phyloP scores from a whole-genome alignment of 208 protist genomes.

The Leishmania mexicana region DNA sequence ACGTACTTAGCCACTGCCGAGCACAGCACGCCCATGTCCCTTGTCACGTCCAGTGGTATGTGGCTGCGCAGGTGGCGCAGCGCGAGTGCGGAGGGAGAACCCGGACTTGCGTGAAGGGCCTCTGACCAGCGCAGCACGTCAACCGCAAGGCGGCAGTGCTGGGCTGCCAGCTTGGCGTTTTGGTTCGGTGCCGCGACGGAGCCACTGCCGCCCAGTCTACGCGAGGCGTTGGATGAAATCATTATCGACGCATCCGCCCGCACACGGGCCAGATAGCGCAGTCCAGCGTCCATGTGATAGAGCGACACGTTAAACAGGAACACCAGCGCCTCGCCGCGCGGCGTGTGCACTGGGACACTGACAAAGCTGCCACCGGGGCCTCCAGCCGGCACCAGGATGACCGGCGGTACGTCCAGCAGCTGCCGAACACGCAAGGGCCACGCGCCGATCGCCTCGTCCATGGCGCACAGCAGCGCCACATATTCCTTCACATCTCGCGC shows the following conservation, averaged over 20 bases:
- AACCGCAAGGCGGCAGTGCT: slow-evolving; percentile 39
- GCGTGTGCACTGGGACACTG: slow-evolving; percentile 18
- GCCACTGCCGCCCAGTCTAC: slow-evolving; percentile 22
- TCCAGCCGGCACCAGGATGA: slow-evolving; percentile 11
- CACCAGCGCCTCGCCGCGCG: slow-evolving; percentile 51
- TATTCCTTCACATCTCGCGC: slow-evolving; percentile 41
- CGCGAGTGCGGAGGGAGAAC: slow-evolving; percentile 35
- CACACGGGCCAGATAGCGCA: slow-evolving; percentile 43
- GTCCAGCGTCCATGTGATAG: slow-evolving; percentile 40
- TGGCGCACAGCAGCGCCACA: slow-evolving; percentile 42
- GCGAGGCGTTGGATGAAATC: slow-evolving; percentile 1
- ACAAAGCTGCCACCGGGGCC: slow-evolving; percentile 16
- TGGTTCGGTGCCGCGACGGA: slow-evolving; percentile 31
- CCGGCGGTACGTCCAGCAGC: slow-evolving; percentile 29
- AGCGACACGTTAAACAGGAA: slow-evolving; percentile 69
- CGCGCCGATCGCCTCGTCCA: slow-evolving; percentile 39
- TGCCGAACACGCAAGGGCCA: slow-evolving; percentile 57
- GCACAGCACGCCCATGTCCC: slow-evolving; percentile 40
- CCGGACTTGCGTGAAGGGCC: slow-evolving; percentile 25
- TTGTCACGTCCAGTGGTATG: slow-evolving; percentile 39
- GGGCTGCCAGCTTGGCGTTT: slow-evolving; percentile 58
- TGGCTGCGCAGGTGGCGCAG: slow-evolving; percentile 36
- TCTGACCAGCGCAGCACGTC: slow-evolving; percentile 36
- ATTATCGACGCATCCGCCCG: slow-evolving; percentile 25
- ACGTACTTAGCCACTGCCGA: slow-evolving; percentile 69